These are phyloP conservation scores for Quambalaria eucalypti DNA, from an alignment of 1,284 basidiomycete species.

Conservation along the genomic window DNA sequence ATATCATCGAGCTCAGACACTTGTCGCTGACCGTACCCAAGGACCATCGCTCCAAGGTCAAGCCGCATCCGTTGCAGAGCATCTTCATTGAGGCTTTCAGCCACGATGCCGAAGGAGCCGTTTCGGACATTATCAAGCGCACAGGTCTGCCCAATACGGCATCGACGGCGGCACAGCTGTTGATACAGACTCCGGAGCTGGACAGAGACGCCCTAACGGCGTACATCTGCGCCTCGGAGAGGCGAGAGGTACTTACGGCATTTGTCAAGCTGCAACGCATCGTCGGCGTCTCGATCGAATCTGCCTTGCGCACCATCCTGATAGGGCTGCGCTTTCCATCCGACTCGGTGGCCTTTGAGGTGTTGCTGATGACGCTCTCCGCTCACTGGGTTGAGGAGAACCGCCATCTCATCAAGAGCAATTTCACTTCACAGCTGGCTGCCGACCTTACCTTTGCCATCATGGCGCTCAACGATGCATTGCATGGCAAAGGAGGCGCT, in stretches of 20 bases:
- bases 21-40: slow-evolving; percentile 18
- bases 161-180: slow-evolving; percentile 62
- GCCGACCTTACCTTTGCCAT: slow-evolving; percentile 66
- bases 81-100: slow-evolving; percentile 66
- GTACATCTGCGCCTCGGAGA: slow-evolving; percentile 60
- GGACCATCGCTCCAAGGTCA: slow-evolving; percentile 13
- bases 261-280: slow-evolving; percentile 83
- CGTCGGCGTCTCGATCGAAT: slow-evolving; percentile 70
- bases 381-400: slow-evolving; percentile 85
- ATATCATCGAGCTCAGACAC: slow-evolving; percentile 25
- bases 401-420: slow-evolving; percentile 23
- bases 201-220: slow-evolving; percentile 74
- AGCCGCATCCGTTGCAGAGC: slow-evolving; percentile 24
- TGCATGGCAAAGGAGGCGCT: slow-evolving; percentile 18
- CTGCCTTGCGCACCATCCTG: slow-evolving; percentile 76
- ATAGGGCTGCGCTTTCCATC: slow-evolving; percentile 62
- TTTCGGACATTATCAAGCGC: slow-evolving; percentile 53
- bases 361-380: slow-evolving; percentile 61
- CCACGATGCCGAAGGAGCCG: slow-evolving; percentile 40
- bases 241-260: slow-evolving; percentile 65
- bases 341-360: slow-evolving; percentile 64
- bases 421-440: slow-evolving; percentile 46
- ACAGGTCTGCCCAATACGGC: slow-evolving; percentile 33
- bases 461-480: slow-evolving; percentile 66
- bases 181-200: slow-evolving; percentile 76